Percentiles rank a stretch among this genome's conserved stretches.
Evolutionary conservation across 148 eudicot species (phyloP).

Genomic region (Tetragonia tetragonoides): DNA sequence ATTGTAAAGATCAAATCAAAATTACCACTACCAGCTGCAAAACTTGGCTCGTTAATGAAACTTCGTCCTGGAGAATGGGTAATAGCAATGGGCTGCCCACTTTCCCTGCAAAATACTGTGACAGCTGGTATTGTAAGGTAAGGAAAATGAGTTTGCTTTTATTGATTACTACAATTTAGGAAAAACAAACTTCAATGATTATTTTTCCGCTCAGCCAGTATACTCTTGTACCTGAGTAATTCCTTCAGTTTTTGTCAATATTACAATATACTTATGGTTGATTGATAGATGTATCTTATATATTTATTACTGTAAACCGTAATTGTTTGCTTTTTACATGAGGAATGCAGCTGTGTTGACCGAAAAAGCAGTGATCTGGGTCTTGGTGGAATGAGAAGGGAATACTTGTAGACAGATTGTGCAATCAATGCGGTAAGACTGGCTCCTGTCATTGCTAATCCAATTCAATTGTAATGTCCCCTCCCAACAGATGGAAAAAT

Average conservation of each 20-base stretch:
- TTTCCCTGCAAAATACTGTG: slow-evolving; percentile 85
- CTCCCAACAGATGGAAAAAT: no score
- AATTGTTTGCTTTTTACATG: slow-evolving; percentile 15
- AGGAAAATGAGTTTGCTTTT: neutral
- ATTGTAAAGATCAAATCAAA: slow-evolving; percentile 77
- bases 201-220: neutral
- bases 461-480: no score
- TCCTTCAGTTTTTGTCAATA: neutral
- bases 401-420: slow-evolving; percentile 92
- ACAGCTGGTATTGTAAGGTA: slow-evolving; percentile 99
- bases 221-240: neutral
- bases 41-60: slow-evolving; percentile 71
- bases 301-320: slow-evolving; percentile 3
- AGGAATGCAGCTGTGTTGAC: slow-evolving; percentile 70
- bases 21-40: slow-evolving; percentile 84
- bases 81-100: slow-evolving; percentile 91
- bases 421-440: slow-evolving; percentile 66
- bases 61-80: slow-evolving; percentile 99
- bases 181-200: neutral
- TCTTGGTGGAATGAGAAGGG: slow-evolving; percentile 88
- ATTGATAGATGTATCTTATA: neutral
- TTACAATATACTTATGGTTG: neutral
- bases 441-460: neutral
- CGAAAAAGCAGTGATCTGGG: slow-evolving; percentile 96
- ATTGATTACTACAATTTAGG: neutral